Conservation (phyloP, 1,284 basidiomycete genomes). For the Apiotrichum veenhuisii region DNA sequence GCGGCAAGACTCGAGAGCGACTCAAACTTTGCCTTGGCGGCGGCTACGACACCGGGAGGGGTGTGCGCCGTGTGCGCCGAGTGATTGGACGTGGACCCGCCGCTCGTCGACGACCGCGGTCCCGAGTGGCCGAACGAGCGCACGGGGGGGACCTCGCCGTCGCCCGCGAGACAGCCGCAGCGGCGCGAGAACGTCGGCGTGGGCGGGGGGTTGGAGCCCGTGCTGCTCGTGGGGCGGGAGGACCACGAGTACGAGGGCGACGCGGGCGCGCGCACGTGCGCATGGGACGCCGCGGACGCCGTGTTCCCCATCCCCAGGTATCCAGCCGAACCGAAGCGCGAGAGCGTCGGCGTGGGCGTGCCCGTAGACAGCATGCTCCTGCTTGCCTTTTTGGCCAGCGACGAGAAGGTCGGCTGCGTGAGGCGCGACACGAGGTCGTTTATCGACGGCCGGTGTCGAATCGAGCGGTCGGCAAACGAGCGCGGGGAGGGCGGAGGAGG, state of each 20-base stretch:
- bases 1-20: background rate
- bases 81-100: no score
- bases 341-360: background rate
- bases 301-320: background rate
- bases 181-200: background rate
- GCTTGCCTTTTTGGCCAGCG: background rate
- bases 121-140: background rate
- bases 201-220: background rate
- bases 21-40: background rate
- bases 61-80: background rate
- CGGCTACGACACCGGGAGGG: background rate
- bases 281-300: no score
- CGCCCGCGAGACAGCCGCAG: background rate
- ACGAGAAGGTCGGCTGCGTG: constrained; percentile 1
- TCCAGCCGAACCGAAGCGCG: background rate
- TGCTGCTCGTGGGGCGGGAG: background rate
- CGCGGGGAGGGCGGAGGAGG: background rate
- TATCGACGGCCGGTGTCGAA: background rate
- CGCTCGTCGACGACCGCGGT: background rate
- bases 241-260: background rate
- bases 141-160: background rate
- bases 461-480: background rate
- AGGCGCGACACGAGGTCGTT: background rate
- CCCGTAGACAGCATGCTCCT: no score
- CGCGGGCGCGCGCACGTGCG: background rate